phyloP scores from a whole-genome alignment of 441 rosid genomes.

The Aquilaria agallochum region DNA sequence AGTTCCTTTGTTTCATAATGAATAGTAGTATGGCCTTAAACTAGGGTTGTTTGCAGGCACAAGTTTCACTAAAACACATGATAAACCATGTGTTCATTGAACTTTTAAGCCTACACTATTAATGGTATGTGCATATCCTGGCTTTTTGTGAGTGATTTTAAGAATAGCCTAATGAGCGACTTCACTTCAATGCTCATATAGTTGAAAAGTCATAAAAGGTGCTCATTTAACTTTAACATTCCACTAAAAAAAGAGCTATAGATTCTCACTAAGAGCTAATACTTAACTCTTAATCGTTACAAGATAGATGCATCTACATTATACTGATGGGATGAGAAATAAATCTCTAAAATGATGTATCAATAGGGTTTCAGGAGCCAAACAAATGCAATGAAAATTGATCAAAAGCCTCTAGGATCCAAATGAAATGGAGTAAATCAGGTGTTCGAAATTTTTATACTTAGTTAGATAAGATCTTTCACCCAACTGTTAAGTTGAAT shows the following conservation, averaged over 20 bases:
- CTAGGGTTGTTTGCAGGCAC: not conserved
- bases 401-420: no score
- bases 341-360: no score
- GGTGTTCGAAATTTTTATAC: no score
- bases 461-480: no score
- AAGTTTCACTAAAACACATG: not conserved
- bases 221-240: not conserved
- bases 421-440: no score
- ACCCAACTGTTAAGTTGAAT: no score
- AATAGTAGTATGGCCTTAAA: not conserved
- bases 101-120: no score
- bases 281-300: constrained; percentile 1
- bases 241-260: not conserved
- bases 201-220: not conserved
- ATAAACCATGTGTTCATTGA: not conserved
- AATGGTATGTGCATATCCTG: not conserved
- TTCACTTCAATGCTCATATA: not conserved
- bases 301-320: constrained; percentile 2
- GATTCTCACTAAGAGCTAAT: not conserved
- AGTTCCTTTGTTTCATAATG: not conserved
- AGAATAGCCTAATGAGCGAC: no score
- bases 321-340: not conserved
- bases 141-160: not conserved
- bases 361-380: no score
- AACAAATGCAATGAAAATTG: no score